Percentiles rank a stretch among this genome's conserved stretches.
Evolutionary conservation across 2,329 filamentous ascomycete species (phyloP).

Genomic region (Neofusicoccum cordaticola): DNA sequence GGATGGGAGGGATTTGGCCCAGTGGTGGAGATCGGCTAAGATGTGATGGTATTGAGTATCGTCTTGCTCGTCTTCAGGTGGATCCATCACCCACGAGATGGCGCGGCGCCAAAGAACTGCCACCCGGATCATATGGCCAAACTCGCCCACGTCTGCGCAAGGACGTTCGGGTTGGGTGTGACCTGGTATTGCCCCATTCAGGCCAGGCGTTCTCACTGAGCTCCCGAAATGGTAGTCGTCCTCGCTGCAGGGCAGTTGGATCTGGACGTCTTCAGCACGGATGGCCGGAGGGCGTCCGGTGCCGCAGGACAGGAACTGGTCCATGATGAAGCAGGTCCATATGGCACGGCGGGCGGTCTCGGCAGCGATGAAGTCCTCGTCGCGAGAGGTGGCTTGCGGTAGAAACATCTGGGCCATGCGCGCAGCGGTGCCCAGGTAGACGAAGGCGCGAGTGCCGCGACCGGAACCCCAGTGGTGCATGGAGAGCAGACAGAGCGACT

Average conservation of each 20-base stretch:
- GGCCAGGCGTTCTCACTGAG: neutral
- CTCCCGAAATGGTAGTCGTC: conserved; percentile 13
- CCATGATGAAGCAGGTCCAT: conserved; percentile 16
- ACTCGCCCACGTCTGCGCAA: neutral
- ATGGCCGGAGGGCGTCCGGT: neutral
- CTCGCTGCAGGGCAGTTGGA: conserved; percentile 7
- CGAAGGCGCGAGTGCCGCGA: neutral
- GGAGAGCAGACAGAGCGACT: conserved; percentile 6
- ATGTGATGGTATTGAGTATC: neutral
- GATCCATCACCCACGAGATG: conserved; percentile 6
- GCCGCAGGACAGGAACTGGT: conserved; percentile 8
- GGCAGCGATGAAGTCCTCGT: conserved; percentile 6
- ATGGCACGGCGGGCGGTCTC: conserved; percentile 9
- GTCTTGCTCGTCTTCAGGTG: conserved; percentile 7
- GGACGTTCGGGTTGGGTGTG: neutral
- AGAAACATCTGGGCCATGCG: conserved; percentile 14
- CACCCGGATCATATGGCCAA: conserved; percentile 9
- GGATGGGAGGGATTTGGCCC: neutral
- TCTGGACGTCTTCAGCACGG: neutral
- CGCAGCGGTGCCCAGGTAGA: conserved; percentile 10
- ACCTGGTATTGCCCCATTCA: neutral
- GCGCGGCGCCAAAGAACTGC: conserved; percentile 5
- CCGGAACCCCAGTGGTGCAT: conserved; percentile 15
- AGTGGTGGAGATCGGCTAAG: neutral
- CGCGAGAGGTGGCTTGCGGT: conserved; percentile 1